Conservation (phyloP, 139 green algal genomes). For the Chlorella vulgaris region DNA sequence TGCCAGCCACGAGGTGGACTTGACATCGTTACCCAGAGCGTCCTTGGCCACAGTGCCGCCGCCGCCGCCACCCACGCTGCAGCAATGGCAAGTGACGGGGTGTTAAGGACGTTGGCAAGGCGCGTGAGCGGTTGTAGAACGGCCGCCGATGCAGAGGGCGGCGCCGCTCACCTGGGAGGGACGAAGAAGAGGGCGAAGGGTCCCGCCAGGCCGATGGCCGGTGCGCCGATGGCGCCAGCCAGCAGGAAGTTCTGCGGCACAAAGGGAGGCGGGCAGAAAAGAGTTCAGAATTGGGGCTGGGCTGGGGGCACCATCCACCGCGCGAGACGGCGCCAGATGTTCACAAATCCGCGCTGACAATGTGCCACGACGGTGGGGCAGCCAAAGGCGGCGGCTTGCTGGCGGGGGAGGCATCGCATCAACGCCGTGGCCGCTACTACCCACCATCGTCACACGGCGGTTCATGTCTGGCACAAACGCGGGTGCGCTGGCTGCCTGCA, state of each 20-base stretch:
- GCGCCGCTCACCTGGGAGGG: slow-evolving; percentile 48
- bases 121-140: neutral
- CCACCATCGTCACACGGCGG: slow-evolving; percentile 85
- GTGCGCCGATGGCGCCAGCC: slow-evolving; percentile 71
- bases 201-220: slow-evolving; percentile 63
- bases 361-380: neutral
- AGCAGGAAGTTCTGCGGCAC: slow-evolving; percentile 77
- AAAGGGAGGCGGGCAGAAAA: neutral
- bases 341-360: neutral
- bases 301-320: neutral
- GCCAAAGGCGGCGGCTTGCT: neutral
- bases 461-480: slow-evolving; percentile 44
- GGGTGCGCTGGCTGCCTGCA: neutral
- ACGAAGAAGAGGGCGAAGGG: slow-evolving; percentile 83
- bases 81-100: too few relatives aligned
- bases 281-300: neutral
- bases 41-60: slow-evolving; percentile 93
- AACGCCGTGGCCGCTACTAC: too few relatives aligned
- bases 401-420: neutral
- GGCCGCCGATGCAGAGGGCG: neutral
- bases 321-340: neutral
- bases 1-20: slow-evolving; percentile 77
- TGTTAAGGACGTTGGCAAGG: neutral
- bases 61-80: slow-evolving; percentile 74
- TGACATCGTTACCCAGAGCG: slow-evolving; percentile 93